Percentiles rank a stretch among this genome's conserved stretches.
These are phyloP conservation scores for Penicillium sp. DNA, from an alignment of 2,329 filamentous ascomycete genomes.

Conservation along the genomic window DNA sequence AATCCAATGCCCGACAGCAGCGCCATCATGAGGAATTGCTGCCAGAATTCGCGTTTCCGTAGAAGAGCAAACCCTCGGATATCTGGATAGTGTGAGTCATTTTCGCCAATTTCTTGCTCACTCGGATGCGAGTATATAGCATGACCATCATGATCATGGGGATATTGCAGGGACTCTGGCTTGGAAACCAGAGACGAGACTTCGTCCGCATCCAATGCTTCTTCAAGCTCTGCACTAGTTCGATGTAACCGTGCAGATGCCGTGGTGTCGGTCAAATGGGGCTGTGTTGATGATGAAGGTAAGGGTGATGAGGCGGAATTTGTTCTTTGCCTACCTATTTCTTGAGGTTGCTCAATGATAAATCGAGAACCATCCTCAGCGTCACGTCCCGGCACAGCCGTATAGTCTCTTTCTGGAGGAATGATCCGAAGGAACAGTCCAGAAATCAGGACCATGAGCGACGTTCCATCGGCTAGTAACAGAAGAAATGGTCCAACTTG, in stretches of 20 bases:
- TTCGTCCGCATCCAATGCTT: slow-evolving; percentile 58
- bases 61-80: slow-evolving; percentile 79
- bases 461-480: slow-evolving; percentile 75
- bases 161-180: slow-evolving; percentile 46
- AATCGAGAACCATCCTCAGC: slow-evolving; percentile 11
- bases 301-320: slow-evolving; percentile 26
- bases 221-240: slow-evolving; percentile 8
- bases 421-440: slow-evolving; percentile 83
- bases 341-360: slow-evolving; percentile 24
- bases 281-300: slow-evolving; percentile 30
- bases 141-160: slow-evolving; percentile 45
- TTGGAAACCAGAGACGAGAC: slow-evolving; percentile 75
- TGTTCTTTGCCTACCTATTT: slow-evolving; percentile 35
- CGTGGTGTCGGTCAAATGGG: slow-evolving; percentile 6
- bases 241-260: slow-evolving; percentile 14
- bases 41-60: slow-evolving; percentile 77
- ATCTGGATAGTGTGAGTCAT: slow-evolving; percentile 79
- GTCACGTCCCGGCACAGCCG: slow-evolving; percentile 37
- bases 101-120: slow-evolving; percentile 53
- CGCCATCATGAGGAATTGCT: slow-evolving; percentile 80
- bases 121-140: slow-evolving; percentile 37
- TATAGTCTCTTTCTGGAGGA: slow-evolving; percentile 50
- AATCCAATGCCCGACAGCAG: slow-evolving; percentile 89
- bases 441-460: slow-evolving; percentile 66
- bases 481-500: slow-evolving; percentile 78